These are phyloP conservation scores for Candida alai DNA, from an alignment of 805 yeast genomes.

Conservation along the genomic window DNA sequence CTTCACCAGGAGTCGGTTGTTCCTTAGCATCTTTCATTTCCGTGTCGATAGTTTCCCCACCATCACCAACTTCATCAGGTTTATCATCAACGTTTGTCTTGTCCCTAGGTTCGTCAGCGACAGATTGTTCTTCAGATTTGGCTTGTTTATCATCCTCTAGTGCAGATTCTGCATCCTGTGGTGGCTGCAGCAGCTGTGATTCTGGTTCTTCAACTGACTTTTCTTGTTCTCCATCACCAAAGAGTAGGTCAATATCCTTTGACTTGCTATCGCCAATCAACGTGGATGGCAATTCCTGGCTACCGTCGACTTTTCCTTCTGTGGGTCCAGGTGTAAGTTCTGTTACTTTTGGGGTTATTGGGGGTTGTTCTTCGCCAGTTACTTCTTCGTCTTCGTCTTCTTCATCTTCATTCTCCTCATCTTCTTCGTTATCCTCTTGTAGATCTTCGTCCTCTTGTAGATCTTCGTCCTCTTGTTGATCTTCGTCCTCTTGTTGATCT, in stretches of 20 bases:
- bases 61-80: too few relatives aligned
- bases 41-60: neutral
- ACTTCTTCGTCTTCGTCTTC: constrained; percentile 8
- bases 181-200: constrained; percentile 1
- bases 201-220: neutral
- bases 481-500: constrained; percentile 16
- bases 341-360: constrained; percentile 7
- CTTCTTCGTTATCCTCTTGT: constrained; percentile 14
- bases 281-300: constrained; percentile 2
- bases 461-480: constrained; percentile 14
- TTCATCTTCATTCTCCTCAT: constrained; percentile 9
- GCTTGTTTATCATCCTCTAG: neutral
- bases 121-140: neutral
- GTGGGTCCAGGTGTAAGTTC: too few relatives aligned
- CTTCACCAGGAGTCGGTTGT: constrained; percentile 6
- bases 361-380: constrained; percentile 13
- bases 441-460: constrained; percentile 16
- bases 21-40: constrained; percentile 3
- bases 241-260: neutral
- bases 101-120: neutral
- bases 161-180: constrained; percentile 1
- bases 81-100: too few relatives aligned
- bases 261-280: constrained; percentile 1
- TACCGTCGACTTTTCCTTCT: constrained; percentile 8
- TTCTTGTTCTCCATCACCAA: constrained; percentile 1